phyloP scores from a whole-genome alignment of 1,284 basidiomycete species.

The Salmacisia buchloeana region DNA sequence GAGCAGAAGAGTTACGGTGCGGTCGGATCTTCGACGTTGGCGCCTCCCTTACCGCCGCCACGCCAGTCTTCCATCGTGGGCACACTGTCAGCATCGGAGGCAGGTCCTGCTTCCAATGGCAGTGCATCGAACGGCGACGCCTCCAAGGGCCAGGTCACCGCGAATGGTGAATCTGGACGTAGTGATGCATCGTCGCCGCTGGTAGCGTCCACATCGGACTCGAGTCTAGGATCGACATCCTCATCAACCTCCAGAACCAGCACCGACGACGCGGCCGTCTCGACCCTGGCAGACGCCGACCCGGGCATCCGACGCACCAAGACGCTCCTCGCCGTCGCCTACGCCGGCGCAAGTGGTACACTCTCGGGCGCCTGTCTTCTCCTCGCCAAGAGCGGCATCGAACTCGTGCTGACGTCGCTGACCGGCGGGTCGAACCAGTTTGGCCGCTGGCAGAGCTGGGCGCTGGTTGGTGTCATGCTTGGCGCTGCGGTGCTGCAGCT shows the following conservation, averaged over 20 bases:
- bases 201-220: too few species aligned
- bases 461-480: constrained; percentile 65
- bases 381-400: constrained; percentile 89
- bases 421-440: constrained; percentile 71
- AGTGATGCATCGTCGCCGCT: too few species aligned
- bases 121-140: too few species aligned
- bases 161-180: too few species aligned
- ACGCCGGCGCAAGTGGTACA: constrained; percentile 83
- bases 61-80: not conserved
- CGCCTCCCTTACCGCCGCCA: not conserved
- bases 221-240: too few species aligned
- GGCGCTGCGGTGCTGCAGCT: constrained; percentile 69
- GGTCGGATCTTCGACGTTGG: too few species aligned
- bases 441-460: constrained; percentile 71
- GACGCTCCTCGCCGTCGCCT: constrained; percentile 73
- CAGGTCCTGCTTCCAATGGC: too few species aligned
- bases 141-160: too few species aligned
- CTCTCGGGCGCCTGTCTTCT: constrained; percentile 86
- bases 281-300: constrained; percentile 7
- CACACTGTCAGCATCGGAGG: too few species aligned
- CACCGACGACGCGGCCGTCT: not conserved
- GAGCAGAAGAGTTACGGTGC: not conserved
- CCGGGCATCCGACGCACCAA: constrained; percentile 54
- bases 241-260: too few species aligned
- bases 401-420: constrained; percentile 76